These are phyloP conservation scores for Chenopodium suecicum DNA, from an alignment of 148 eudicot genomes.

Conservation along the genomic window DNA sequence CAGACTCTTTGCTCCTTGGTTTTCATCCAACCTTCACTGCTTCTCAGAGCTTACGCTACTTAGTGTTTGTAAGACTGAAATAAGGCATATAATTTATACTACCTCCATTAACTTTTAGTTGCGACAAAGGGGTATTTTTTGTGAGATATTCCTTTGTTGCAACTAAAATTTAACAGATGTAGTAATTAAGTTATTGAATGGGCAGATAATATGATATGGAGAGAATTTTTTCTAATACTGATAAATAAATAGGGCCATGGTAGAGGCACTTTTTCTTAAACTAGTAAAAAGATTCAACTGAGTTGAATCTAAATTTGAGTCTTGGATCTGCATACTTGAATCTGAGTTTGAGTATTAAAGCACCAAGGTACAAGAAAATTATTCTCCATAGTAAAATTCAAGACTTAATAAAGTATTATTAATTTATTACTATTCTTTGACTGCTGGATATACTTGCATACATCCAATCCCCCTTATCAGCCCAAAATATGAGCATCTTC, in stretches of 20 bases:
- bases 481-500: not conserved
- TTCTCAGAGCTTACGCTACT: not conserved
- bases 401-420: not conserved
- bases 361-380: not conserved
- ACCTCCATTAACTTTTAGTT: too few species aligned
- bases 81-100: too few species aligned
- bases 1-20: not conserved
- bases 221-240: too few species aligned
- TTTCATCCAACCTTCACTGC: not conserved
- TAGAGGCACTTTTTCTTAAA: not conserved
- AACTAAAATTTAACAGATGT: too few species aligned
- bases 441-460: not conserved
- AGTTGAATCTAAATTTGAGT: not conserved
- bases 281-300: not conserved
- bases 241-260: not conserved
- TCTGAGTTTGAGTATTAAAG: not conserved
- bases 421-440: not conserved
- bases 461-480: not conserved
- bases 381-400: not conserved
- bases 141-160: too few species aligned
- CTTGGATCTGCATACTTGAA: not conserved
- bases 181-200: too few species aligned
- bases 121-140: too few species aligned
- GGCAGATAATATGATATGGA: too few species aligned
- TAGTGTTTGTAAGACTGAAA: not conserved